Percentiles rank a stretch among this genome's conserved stretches.
Evolutionary conservation across 108 stramenopile species (phyloP).

Genomic region (Cyclotella baltica): DNA sequence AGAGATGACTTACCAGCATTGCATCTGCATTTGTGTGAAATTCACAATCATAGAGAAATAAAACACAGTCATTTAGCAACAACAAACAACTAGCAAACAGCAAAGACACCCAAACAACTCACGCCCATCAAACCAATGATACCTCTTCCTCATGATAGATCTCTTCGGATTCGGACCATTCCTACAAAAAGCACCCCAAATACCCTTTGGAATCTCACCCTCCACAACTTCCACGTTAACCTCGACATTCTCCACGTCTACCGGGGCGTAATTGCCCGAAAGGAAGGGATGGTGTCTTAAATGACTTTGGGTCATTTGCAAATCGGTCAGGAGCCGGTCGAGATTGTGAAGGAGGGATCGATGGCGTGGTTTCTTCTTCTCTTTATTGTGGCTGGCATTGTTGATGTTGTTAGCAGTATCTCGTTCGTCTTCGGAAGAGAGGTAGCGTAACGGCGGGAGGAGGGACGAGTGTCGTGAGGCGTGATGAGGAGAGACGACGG

Average conservation of each 20-base stretch:
- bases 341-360: conserved; percentile 48
- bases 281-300: conserved; percentile 41
- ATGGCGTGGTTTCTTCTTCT: neutral
- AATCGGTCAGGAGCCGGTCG: conserved; percentile 43
- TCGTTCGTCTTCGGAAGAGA: conserved; percentile 1
- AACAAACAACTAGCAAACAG: neutral
- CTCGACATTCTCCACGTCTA: conserved; percentile 41
- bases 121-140: conserved; percentile 64
- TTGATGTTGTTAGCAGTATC: neutral
- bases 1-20: conserved; percentile 39
- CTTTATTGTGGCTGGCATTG: neutral
- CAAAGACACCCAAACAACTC: conserved; percentile 22
- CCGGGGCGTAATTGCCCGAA: conserved; percentile 56
- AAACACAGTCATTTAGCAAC: neutral
- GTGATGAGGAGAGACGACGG: neutral
- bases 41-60: neutral
- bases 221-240: conserved; percentile 46
- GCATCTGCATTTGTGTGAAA: conserved; percentile 24
- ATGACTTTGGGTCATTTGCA: conserved; percentile 40
- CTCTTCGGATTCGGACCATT: conserved; percentile 58
- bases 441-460: neutral
- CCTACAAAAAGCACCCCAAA: conserved; percentile 46
- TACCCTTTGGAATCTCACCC: conserved; percentile 42
- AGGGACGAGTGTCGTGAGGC: neutral
- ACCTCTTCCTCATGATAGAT: conserved; percentile 37